A percentile compares a stretch with the other conserved stretches of the same genome.
Conservation (phyloP, 2,329 filamentous ascomycete species). For the Trichophyton mentagrophytes region DNA sequence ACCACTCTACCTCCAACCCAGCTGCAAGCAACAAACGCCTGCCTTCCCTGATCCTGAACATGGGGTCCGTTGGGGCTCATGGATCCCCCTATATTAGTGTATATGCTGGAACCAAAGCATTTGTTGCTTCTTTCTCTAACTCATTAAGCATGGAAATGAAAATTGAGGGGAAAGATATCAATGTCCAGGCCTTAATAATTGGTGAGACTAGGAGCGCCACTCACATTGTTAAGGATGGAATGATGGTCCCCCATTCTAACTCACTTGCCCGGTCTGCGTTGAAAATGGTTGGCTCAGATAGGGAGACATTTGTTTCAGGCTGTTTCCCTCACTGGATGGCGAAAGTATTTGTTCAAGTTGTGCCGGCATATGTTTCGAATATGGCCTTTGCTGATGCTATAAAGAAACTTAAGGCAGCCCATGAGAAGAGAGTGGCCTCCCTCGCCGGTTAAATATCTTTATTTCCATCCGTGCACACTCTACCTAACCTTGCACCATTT, state of each 20-base stretch:
- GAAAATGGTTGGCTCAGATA: constrained; percentile 24
- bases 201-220: constrained; percentile 21
- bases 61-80: constrained; percentile 36
- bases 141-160: constrained; percentile 34
- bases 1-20: constrained; percentile 17
- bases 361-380: constrained; percentile 5
- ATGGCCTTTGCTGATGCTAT: background rate
- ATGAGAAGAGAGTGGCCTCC: background rate
- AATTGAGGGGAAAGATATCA: constrained; percentile 25
- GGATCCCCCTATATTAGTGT: constrained; percentile 37
- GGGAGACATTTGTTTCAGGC: constrained; percentile 19
- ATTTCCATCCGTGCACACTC: too few species aligned
- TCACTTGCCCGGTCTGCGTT: constrained; percentile 23
- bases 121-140: constrained; percentile 30
- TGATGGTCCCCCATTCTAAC: constrained; percentile 21
- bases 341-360: constrained; percentile 5
- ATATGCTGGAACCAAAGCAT: constrained; percentile 39
- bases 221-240: constrained; percentile 15
- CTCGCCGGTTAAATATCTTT: background rate
- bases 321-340: constrained; percentile 26
- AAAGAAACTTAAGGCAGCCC: background rate
- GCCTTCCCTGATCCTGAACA: constrained; percentile 40
- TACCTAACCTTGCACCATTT: too few species aligned
- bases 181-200: constrained; percentile 29
- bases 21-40: background rate